phyloP scores from a whole-genome alignment of 306 rosid genomes.

The Erythrophleum fordii region DNA sequence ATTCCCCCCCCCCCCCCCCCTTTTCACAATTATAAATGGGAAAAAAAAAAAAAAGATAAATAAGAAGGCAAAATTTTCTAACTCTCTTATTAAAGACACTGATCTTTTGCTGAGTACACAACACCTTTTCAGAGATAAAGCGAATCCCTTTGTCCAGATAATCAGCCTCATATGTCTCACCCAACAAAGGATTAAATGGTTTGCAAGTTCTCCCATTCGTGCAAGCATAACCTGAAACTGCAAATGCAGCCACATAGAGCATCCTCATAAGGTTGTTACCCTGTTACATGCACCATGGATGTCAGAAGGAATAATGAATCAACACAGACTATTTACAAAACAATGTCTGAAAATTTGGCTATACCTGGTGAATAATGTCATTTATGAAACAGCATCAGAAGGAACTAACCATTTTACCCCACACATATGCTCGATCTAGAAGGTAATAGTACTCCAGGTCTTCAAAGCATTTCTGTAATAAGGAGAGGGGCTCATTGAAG shows the following conservation, averaged over 20 bases:
- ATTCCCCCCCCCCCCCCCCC: neutral
- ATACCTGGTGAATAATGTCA: conserved; percentile 19
- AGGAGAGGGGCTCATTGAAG: conserved; percentile 92
- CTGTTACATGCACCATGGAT: conserved; percentile 47
- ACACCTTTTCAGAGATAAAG: conserved; percentile 93
- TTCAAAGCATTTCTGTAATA: conserved; percentile 87
- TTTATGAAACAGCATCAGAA: conserved; percentile 3
- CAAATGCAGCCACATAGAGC: conserved; percentile 92
- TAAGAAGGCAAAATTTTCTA: neutral
- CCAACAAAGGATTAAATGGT: conserved; percentile 94
- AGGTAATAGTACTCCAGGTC: conserved; percentile 87
- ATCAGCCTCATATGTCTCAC: conserved; percentile 96
- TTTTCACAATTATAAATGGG: neutral
- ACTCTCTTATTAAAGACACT: neutral
- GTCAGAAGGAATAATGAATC: conserved; percentile 15
- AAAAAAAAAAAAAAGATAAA: neutral
- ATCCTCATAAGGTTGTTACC: conserved; percentile 83
- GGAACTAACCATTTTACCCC: conserved; percentile 79
- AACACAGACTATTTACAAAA: neutral
- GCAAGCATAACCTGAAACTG: conserved; percentile 89
- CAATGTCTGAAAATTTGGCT: conserved; percentile 4
- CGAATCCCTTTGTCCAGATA: conserved; percentile 86
- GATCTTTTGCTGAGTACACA: neutral
- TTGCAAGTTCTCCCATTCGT: conserved; percentile 89
- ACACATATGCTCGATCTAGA: conserved; percentile 80